Percentiles rank a stretch among this genome's conserved stretches.
These are phyloP conservation scores for Triadica sebifera DNA, from an alignment of 345 rosid genomes.

Conservation along the genomic window DNA sequence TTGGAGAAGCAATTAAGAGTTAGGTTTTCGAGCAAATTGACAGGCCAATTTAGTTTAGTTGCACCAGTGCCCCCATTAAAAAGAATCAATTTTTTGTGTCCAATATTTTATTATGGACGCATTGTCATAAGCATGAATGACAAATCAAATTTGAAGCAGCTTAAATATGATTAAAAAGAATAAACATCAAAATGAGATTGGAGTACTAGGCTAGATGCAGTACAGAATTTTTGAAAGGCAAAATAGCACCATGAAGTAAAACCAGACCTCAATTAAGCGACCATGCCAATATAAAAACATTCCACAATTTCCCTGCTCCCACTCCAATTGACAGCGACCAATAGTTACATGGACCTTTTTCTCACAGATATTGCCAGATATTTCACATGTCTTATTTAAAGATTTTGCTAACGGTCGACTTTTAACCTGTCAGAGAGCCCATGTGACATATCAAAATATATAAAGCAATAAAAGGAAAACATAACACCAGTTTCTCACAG, in stretches of 20 bases:
- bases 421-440: constrained; percentile 26
- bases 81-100: too few relatives aligned
- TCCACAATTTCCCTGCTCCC: constrained; percentile 37
- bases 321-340: constrained; percentile 40
- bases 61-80: too few relatives aligned
- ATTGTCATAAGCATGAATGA: too few relatives aligned
- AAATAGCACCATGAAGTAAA: background rate
- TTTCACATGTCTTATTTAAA: constrained; percentile 22
- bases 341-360: constrained; percentile 30
- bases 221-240: background rate
- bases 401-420: constrained; percentile 32
- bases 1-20: too few relatives aligned
- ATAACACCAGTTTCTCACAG: background rate
- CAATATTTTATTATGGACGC: too few relatives aligned
- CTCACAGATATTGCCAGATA: constrained; percentile 21
- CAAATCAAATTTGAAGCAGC: too few relatives aligned
- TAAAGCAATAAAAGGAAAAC: background rate
- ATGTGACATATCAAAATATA: constrained; percentile 10
- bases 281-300: constrained; percentile 42
- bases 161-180: too few relatives aligned
- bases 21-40: too few relatives aligned
- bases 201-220: background rate
- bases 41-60: too few relatives aligned
- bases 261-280: constrained; percentile 36
- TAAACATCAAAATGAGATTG: background rate